phyloP scores from a whole-genome alignment of 352 stramenopile species.

The Globisporangium solare region DNA sequence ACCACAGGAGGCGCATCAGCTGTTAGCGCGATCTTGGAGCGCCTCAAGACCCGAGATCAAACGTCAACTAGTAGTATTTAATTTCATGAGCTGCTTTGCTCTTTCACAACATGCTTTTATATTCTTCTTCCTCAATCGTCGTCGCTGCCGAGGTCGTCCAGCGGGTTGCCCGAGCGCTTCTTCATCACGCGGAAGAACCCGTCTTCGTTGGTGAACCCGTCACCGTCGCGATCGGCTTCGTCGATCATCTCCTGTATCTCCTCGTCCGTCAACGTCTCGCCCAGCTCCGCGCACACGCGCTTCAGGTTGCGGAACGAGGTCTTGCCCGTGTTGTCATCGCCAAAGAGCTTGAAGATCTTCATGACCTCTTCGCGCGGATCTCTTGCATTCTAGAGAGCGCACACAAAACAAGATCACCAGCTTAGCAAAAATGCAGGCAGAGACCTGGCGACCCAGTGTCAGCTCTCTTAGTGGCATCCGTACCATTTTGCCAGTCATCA shows the following conservation, averaged over 20 bases:
- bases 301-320: constrained; percentile 96
- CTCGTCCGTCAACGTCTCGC: constrained; percentile 64
- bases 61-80: background rate
- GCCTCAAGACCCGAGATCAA: constrained; percentile 18
- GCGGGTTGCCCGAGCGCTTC: constrained; percentile 90
- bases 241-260: constrained; percentile 95
- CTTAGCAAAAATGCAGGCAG: background rate
- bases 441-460: background rate
- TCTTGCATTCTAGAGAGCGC: constrained; percentile 46
- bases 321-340: constrained; percentile 93
- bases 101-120: too few relatives aligned
- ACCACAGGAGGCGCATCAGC: constrained; percentile 6
- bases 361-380: constrained; percentile 90
- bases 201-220: constrained; percentile 93
- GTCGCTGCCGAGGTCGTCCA: constrained; percentile 90
- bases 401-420: background rate
- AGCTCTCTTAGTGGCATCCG: background rate
- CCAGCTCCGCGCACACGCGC: constrained; percentile 84
- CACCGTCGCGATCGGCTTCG: constrained; percentile 90
- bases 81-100: background rate
- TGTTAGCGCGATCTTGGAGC: constrained; percentile 25
- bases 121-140: constrained; percentile 65
- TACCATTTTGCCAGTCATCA: constrained; percentile 93
- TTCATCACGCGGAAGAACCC: constrained; percentile 96
- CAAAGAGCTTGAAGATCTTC: constrained; percentile 96